Evolutionary conservation across 345 rosid genomes (phyloP), one percentile per base, ranked within the genome.

Genomic region (Populus ilicifolia): DNA sequence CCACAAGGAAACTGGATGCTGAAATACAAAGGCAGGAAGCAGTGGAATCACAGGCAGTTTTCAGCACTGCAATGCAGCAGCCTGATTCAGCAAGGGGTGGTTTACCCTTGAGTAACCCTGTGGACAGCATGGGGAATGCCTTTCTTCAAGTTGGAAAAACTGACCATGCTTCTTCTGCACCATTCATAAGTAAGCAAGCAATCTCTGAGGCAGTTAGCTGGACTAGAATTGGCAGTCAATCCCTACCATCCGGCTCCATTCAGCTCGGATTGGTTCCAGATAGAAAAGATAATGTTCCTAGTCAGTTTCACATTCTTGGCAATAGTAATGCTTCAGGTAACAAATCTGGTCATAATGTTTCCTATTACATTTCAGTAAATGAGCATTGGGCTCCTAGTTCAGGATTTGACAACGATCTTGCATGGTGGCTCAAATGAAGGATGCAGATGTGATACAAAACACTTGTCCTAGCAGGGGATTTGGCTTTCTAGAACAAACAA

Each of bases 21-120:
- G 90, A 86, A 71, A 64, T 81, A 73, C 92, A 84, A 77, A 81
- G 82, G 73, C 88, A 81, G 70, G 91, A 87, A 82, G 82, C 82
- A 14, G 81, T 76, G 54, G 89, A 83, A 59, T 83, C 86, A 46
- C 89, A 81, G 27, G 75, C 83, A 71, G 73, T 76, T 68, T 71
- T 56, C 33, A 44, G 77, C 14, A 27, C 77, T 77, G 72, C 80
- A 63, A 14, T 80, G 50, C 83, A 74, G 66, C 94, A 80, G 79
- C 86, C 76, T 81, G 87, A 87, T 46, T 80, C 81, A 70, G 79
- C 79, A 54, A 80, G 74, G 81, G 85, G 81, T 75, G 69, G 76
- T 78, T 72, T 83, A 67, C 74, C 78, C 38, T 77, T 69, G 75
- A 69, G 71, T 29, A 81, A 78, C 71, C 59, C 80, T 79, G 71